phyloP scores from a whole-genome alignment of 768 basidiomycete genomes.

The Cystofilobasidium capitatum region DNA sequence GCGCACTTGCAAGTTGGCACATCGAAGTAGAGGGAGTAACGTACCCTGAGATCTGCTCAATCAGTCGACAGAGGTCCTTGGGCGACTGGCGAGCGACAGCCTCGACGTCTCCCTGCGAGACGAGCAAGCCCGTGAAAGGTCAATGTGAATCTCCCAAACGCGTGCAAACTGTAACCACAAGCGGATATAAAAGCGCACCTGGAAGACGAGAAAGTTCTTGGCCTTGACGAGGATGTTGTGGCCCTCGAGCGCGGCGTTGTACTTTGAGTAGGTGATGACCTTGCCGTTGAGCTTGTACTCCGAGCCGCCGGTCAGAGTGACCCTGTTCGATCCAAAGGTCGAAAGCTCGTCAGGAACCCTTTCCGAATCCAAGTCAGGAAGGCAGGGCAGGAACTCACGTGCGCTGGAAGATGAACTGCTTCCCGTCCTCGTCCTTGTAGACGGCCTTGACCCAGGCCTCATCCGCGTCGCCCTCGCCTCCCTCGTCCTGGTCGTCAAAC shows the following conservation, averaged over 20 bases:
- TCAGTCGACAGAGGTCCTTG: constrained; percentile 73
- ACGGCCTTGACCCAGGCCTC: constrained; percentile 95
- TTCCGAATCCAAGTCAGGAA: neutral
- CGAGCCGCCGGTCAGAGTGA: constrained; percentile 74
- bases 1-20: neutral
- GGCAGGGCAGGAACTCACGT: constrained; percentile 53
- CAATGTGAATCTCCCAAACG: neutral
- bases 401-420: constrained; percentile 83
- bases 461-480: constrained; percentile 73
- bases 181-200: constrained; percentile 39
- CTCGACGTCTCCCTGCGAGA: constrained; percentile 71
- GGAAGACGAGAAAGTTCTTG: constrained; percentile 98
- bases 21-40: constrained; percentile 16
- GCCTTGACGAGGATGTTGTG: constrained; percentile 98
- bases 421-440: constrained; percentile 61
- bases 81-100: constrained; percentile 92
- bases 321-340: constrained; percentile 45
- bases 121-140: neutral
- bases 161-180: neutral
- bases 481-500: constrained; percentile 37
- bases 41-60: constrained; percentile 86
- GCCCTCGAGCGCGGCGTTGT: constrained; percentile 73
- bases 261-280: constrained; percentile 72
- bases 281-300: constrained; percentile 80
- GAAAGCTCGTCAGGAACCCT: neutral